Evolutionary conservation across 2,329 filamentous ascomycete genomes (phyloP).

Genomic region (Remersonia thermophila): DNA sequence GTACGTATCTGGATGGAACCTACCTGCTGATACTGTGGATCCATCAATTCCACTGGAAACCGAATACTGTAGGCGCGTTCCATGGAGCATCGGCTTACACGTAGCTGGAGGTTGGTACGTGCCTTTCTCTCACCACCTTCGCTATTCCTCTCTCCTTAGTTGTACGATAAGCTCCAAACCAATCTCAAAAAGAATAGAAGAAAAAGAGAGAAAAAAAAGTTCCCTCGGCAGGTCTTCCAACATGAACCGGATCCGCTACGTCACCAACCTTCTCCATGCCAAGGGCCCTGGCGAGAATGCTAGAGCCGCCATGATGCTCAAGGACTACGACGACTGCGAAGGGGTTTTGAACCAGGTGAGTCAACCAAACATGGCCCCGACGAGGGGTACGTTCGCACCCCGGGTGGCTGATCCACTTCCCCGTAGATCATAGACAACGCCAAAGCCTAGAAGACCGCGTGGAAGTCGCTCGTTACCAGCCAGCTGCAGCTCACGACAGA

Average conservation of each 20-base stretch:
- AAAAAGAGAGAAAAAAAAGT: no score
- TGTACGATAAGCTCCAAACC: no score
- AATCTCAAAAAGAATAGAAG: no score
- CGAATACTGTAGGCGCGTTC: no score
- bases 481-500: constrained; percentile 56
- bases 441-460: constrained; percentile 66
- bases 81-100: no score
- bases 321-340: constrained; percentile 72
- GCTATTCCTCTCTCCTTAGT: no score
- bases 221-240: constrained; percentile 16
- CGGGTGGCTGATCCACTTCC: constrained; percentile 8
- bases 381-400: no score
- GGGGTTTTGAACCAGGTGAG: constrained; percentile 57
- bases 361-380: background rate
- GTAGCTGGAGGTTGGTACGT: no score
- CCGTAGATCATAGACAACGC: constrained; percentile 70
- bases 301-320: constrained; percentile 60
- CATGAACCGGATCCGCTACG: constrained; percentile 52
- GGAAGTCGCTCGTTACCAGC: constrained; percentile 57
- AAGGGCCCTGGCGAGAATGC: constrained; percentile 60
- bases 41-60: no score
- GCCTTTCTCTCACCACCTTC: no score
- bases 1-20: no score
- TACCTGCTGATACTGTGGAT: no score
- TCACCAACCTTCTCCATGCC: constrained; percentile 22